Base-by-base conservation (phyloP, 2,329 filamentous ascomycete genomes). In the Bipolaris cookei region DNA sequence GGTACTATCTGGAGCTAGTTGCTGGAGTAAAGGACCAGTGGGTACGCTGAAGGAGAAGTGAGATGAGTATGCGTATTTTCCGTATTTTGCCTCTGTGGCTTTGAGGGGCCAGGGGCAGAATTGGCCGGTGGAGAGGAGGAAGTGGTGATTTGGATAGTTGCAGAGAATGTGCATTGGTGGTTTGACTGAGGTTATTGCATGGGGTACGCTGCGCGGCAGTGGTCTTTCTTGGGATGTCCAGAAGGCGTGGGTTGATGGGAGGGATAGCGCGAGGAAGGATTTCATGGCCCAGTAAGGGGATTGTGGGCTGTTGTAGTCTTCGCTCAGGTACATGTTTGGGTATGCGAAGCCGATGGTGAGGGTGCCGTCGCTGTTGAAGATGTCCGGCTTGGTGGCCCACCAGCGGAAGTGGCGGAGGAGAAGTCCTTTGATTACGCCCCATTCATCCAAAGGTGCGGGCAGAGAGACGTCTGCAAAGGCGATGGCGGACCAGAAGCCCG, bases 231-330 rank as follows among this genome's bases (percentile, higher is more conserved):
- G 56, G 0, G 70, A 64, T 0, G 63, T 66, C 83, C 83, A 86
- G 51, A 86, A 85, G 0, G 72, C 64, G 44, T 83, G 72, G 0
- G 67, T 58, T 1, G 64, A 58, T 0, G 71, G 58, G 0, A 85
- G 54, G 0, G 71, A 74, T 0, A 83, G 66, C 0, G 76, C 77
- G 0, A 83, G 69, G 3, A 85, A 77, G 0, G 79, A 78, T 54
- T 85, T 85, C 20, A 85, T 68, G 6, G 77, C 79, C 83, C 83
- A 85, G 62, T 85, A 86, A 0, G 78, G 75, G 0, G 82, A 85
- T 57, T 85, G 83, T 0, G 83, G 82, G 1, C 83, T 85, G 63
- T 85, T 85, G 67, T 86, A 85, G 59, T 84, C 81, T 64, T 86
- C 83, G 34, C 76, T 74, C 77, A 85, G 78, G 62, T 80, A 85